Evolutionary conservation across 2,329 filamentous ascomycete species (phyloP), one percentile per base, ranked within the genome.

Genomic region (Phialophora expanda): DNA sequence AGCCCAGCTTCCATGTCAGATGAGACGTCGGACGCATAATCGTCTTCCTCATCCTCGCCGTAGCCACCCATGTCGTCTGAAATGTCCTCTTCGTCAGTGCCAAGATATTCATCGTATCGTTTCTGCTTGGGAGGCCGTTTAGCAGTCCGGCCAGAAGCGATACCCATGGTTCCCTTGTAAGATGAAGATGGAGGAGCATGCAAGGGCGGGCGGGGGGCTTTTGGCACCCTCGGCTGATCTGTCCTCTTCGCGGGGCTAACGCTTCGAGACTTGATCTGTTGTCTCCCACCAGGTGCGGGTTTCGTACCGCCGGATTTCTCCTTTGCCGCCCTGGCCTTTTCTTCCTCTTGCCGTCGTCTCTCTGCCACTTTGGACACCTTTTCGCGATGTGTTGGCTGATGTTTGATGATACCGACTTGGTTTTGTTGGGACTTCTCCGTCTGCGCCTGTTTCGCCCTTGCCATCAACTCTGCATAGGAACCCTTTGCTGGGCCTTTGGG

Each of bases 401-500:
- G 84, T 73, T 85, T 86, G 74, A 87, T 83, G 53, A 82, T 78
- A 46, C 84, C 85, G 44, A 84, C 75, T 62, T 74, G 68, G 44
- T 70, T 71, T 44, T 79, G 64, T 75, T 26, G 80, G 76, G 14
- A 79, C 79, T 69, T 80, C 78, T 58, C 50, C 58, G 67, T 65
- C 56, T 79, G 76, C 38, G 82, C 77, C 72, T 80, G 81, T 63
- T 81, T 80, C 56, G 83, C 83, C 73, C 87, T 85, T 53, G 87
- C 87, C 70, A 89, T 81, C 51, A 88, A 80, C 57, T 86, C 86
- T 51, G 85, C 83, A 74, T 84, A 89, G 1, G 84, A 86, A 30
- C 85, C 84, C 71, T 85, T 85, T 5, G 84, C 83, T 11, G 74
- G 66, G 28, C 38, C 59, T 57, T 70, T 69, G 4, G 64, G n/a